A percentile compares a stretch with the other conserved stretches of the same genome.
Evolutionary conservation across 805 yeast species (phyloP).

Genomic region (Wickerhamomyces sydowiorum): DNA sequence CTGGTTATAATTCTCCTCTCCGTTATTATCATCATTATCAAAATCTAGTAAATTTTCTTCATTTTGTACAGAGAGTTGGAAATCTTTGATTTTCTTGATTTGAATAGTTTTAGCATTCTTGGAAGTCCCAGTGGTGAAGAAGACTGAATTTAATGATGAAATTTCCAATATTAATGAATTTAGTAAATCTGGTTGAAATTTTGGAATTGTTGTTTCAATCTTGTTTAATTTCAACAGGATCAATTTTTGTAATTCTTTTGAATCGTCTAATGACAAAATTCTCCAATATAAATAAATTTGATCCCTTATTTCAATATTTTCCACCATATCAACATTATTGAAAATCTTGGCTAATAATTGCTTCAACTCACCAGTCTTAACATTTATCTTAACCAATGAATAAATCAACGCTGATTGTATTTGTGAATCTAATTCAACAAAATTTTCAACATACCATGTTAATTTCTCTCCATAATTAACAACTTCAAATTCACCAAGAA

Average conservation of each 20-base stretch:
- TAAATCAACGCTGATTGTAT: conserved; percentile 58
- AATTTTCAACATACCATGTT: conserved; percentile 40
- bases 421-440: conserved; percentile 51
- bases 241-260: conserved; percentile 36
- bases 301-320: conserved; percentile 75
- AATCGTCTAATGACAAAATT: conserved; percentile 45
- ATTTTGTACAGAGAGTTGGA: conserved; percentile 67
- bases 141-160: conserved; percentile 82
- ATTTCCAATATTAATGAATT: conserved; percentile 68
- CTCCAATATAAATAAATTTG: conserved; percentile 80
- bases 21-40: conserved; percentile 50
- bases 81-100: conserved; percentile 66
- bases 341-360: conserved; percentile 51
- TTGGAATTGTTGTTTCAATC: conserved; percentile 65
- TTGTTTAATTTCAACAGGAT: conserved; percentile 63
- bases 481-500: conserved; percentile 66
- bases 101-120: conserved; percentile 30
- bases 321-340: conserved; percentile 60
- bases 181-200: conserved; percentile 62
- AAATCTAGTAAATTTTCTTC: conserved; percentile 87
- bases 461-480: conserved; percentile 45
- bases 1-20: conserved; percentile 2
- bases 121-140: conserved; percentile 68
- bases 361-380: conserved; percentile 32
- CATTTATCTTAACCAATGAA: conserved; percentile 53